Conservation (phyloP, 768 basidiomycete species). For the Lepiota subincarnata region DNA sequence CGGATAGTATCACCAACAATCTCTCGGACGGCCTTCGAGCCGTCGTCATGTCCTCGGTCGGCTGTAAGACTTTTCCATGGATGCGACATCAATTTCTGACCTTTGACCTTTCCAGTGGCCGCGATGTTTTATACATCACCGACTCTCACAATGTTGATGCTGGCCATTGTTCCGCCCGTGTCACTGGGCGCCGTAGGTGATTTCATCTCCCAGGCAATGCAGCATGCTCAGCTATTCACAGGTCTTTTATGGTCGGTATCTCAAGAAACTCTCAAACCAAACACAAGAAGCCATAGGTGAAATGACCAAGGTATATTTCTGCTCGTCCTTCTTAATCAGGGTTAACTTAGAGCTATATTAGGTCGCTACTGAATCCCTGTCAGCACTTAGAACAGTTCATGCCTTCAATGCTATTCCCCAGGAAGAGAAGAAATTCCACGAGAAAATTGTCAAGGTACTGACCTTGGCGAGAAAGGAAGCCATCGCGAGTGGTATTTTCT, state of each 20-base stretch:
- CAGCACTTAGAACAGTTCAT: constrained; percentile 84
- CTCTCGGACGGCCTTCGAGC: constrained; percentile 80
- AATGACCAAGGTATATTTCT: constrained; percentile 70
- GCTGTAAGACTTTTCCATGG: constrained; percentile 50
- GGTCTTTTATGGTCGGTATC: constrained; percentile 95
- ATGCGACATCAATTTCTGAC: background rate
- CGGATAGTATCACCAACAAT: constrained; percentile 67
- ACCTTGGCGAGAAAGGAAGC: constrained; percentile 82
- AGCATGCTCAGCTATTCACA: constrained; percentile 24
- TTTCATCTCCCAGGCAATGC: background rate
- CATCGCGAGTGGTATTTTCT: constrained; percentile 88
- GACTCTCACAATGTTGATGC: constrained; percentile 86
- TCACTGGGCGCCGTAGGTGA: constrained; percentile 73
- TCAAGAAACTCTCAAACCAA: constrained; percentile 84
- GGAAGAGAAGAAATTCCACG: constrained; percentile 74
- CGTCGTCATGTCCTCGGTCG: constrained; percentile 90
- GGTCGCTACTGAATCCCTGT: constrained; percentile 87
- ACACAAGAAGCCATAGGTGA: constrained; percentile 96
- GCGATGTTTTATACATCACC: constrained; percentile 95
- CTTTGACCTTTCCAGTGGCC: constrained; percentile 50
- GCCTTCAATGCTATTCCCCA: constrained; percentile 81
- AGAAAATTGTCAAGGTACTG: constrained; percentile 63
- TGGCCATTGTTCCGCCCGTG: constrained; percentile 85
- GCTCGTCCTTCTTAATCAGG: background rate
- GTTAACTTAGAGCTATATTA: constrained; percentile 21